Evolutionary conservation across 2,329 filamentous ascomycete species (phyloP).

Genomic region (Aspergillus ruber): DNA sequence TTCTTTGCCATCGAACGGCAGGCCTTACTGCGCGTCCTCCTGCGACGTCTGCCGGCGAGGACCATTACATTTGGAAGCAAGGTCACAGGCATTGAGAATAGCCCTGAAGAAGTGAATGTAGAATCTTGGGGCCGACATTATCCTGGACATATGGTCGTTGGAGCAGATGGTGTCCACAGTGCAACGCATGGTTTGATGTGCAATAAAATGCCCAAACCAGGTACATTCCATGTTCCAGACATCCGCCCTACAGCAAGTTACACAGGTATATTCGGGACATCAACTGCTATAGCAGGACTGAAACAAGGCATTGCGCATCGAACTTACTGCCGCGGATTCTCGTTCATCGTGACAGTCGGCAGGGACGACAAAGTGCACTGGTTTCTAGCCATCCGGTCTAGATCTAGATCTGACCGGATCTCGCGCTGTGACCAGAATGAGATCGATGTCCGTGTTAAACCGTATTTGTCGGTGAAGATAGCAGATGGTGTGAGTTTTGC

Average conservation of each 20-base stretch:
- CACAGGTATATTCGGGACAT: background rate
- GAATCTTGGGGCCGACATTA: too few species aligned
- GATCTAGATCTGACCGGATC: background rate
- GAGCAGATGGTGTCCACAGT: too few species aligned
- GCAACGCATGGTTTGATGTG: background rate
- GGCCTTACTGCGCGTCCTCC: too few species aligned
- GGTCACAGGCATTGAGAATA: too few species aligned
- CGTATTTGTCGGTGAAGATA: background rate
- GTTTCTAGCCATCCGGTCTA: background rate
- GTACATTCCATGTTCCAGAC: too few species aligned
- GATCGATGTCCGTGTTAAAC: background rate
- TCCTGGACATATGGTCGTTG: too few species aligned
- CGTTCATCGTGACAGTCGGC: background rate
- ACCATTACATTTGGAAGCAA: too few species aligned
- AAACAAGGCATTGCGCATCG: background rate
- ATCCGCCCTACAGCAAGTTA: background rate
- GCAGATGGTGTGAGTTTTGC: background rate
- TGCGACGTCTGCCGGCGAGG: too few species aligned
- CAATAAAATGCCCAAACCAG: background rate
- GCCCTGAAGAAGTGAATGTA: too few species aligned
- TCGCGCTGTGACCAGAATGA: background rate
- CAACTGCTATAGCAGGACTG: background rate
- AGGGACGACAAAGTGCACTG: background rate
- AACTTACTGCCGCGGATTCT: background rate
- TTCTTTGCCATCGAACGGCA: too few species aligned